Base-by-base conservation (phyloP, 768 basidiomycete genomes). In the Suillus clintonianus region DNA sequence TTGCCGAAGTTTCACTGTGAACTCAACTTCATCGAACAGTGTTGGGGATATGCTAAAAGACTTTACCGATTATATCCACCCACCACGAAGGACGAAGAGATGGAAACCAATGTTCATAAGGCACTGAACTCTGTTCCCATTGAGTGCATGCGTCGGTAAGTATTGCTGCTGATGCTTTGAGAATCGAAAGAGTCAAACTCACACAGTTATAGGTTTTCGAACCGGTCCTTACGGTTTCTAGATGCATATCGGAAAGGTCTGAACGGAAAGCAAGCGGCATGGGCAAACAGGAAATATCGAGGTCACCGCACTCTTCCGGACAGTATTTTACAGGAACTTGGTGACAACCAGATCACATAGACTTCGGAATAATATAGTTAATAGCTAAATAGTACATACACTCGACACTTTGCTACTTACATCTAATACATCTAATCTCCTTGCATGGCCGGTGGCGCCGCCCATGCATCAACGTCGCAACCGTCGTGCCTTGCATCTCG, bases 21-120 rank as follows among this genome's bases (percentile, higher is more conserved):
- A 9, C 42, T 43, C 17, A 43, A 43, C 42, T 43, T 43, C 19
- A 43, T 43, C 4, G n/a, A 45, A 45, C 43, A 45, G 5, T 45
- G n/a, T 22, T 45, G 43, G n/a, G n/a, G 43, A 22, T 67, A 65
- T 45, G 72, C 73, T 7, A 82, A 81, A 62, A 65, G 67, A 15
- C 15, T 42, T 1, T 81, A 82, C 65, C 68, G 75, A 2, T 19
- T 62, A n/a, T 62, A 61, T 24, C 67, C 70, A 8, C 59, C 65
- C 8, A 78, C 77, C 5, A 67, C 71, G 15, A 61, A 63, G 9
- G 76, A 79, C 41, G 76, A 66, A n/a, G 76, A 77, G 47, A 65
- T 82, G 5, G 67, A 76, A 58, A 22, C 36, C 15, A 81, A 81
- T 71, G 69, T 76, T 0, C 8, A 73, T 13, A 39, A 24, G 3